Percentiles rank a stretch among this genome's conserved stretches.
These are phyloP conservation scores for Boletus rex-veris DNA, from an alignment of 768 basidiomycete genomes.

Conservation along the genomic window DNA sequence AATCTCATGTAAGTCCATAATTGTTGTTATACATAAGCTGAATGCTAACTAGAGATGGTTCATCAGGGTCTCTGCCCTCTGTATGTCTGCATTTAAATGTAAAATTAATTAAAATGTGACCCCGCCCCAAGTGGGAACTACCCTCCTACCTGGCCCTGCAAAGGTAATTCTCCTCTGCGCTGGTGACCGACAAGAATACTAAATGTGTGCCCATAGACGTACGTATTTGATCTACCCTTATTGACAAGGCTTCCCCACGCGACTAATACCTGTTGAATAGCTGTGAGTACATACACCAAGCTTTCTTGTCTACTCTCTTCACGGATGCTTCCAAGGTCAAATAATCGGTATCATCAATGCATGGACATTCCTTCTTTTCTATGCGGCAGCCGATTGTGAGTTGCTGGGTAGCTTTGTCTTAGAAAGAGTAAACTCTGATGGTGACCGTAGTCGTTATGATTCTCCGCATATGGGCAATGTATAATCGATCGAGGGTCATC, in stretches of 20 bases:
- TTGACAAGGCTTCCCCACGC: too few relatives aligned
- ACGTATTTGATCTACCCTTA: background rate
- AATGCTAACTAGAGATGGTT: too few relatives aligned
- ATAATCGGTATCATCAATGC: background rate
- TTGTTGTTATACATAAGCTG: too few relatives aligned
- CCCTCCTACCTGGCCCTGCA: too few relatives aligned
- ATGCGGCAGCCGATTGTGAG: constrained; percentile 8
- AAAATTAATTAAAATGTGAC: too few relatives aligned
- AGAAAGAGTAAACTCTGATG: background rate
- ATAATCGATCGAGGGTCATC: background rate
- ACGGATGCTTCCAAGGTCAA: background rate
- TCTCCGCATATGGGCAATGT: constrained; percentile 1
- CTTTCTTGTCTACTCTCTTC: background rate
- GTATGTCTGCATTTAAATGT: too few relatives aligned
- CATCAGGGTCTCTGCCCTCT: too few relatives aligned
- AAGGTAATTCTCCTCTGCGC: too few relatives aligned
- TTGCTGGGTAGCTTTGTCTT: background rate
- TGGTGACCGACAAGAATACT: too few relatives aligned
- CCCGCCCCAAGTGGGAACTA: too few relatives aligned
- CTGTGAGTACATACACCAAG: background rate
- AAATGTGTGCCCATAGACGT: too few relatives aligned
- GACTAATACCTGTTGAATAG: background rate
- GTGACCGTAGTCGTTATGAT: background rate
- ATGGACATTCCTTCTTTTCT: constrained; percentile 5
- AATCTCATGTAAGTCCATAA: too few relatives aligned